These are phyloP conservation scores for Penicillium egyptiacum DNA, from an alignment of 495 filamentous ascomycete species.

Conservation along the genomic window DNA sequence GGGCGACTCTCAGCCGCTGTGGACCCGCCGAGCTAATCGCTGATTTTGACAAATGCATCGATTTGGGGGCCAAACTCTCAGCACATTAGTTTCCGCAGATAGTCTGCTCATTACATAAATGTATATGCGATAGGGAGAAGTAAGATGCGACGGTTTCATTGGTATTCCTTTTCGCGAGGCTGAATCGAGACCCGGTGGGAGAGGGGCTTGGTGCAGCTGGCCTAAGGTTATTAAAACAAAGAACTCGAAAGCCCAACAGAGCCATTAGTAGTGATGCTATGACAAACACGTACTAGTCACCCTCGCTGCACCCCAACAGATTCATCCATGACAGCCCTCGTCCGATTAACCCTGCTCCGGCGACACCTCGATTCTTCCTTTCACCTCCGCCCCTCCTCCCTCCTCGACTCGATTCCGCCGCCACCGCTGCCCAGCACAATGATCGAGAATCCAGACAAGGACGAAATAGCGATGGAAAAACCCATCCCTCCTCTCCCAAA, in stretches of 20 bases:
- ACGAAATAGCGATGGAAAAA: not conserved
- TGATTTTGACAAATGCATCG: not conserved
- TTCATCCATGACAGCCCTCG: not conserved
- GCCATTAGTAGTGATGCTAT: not conserved
- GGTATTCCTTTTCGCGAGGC: not conserved
- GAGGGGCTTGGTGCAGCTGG: not conserved
- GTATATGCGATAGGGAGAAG: not conserved
- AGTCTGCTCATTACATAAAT: not conserved
- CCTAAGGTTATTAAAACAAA: not conserved
- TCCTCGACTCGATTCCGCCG: too few species aligned
- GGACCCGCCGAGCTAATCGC: too few species aligned
- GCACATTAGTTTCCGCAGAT: not conserved
- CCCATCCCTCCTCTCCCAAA: conserved; percentile 19
- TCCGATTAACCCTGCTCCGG: not conserved
- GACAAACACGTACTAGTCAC: not conserved
- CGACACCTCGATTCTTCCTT: not conserved
- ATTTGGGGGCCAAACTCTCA: conserved; percentile 1
- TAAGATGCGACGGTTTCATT: not conserved
- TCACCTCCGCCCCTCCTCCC: not conserved
- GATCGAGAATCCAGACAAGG: not conserved
- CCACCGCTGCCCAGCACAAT: not conserved
- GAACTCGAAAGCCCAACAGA: not conserved
- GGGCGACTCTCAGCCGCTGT: not conserved
- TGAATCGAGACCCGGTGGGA: not conserved
- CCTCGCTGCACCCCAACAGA: not conserved